Percentiles rank a stretch among this genome's conserved stretches.
Conservation (phyloP, 306 rosid species). For the Vigna trinervia region DNA sequence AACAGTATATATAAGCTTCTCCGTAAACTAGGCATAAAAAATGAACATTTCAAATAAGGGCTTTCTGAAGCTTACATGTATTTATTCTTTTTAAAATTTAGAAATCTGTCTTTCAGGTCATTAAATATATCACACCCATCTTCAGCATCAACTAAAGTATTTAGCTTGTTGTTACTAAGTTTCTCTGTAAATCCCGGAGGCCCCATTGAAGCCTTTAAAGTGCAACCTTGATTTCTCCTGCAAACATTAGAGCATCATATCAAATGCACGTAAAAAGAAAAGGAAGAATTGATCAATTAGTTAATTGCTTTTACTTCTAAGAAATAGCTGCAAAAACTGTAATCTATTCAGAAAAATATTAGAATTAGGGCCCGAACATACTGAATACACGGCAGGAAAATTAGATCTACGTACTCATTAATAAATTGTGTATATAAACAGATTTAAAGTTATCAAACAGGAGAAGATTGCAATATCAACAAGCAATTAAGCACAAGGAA, state of each 20-base stretch:
- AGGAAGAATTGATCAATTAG: constrained; percentile 18
- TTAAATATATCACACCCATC: constrained; percentile 60
- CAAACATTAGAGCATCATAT: constrained; percentile 39
- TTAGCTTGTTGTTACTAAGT: constrained; percentile 52
- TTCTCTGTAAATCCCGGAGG: constrained; percentile 58
- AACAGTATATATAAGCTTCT: constrained; percentile 37
- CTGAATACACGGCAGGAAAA: constrained; percentile 25
- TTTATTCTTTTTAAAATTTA: constrained; percentile 70
- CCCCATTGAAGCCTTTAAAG: constrained; percentile 70
- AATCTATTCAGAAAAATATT: constrained; percentile 44
- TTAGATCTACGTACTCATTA: constrained; percentile 6
- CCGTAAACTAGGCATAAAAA: constrained; percentile 30
- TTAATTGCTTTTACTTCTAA: constrained; percentile 32
- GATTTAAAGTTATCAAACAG: constrained; percentile 13
- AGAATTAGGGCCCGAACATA: constrained; percentile 15
- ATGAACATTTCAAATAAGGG: constrained; percentile 9
- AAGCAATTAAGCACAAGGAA: constrained; percentile 30
- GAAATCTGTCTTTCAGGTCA: constrained; percentile 73
- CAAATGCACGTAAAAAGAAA: neutral
- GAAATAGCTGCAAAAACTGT: constrained; percentile 46
- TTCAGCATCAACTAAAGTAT: constrained; percentile 52
- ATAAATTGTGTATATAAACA: constrained; percentile 1
- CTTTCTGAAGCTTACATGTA: constrained; percentile 64
- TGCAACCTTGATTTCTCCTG: constrained; percentile 59
- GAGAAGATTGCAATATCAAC: constrained; percentile 22